phyloP scores from a whole-genome alignment of 2,329 filamentous ascomycete species.

The Xylariaceae sp. region DNA sequence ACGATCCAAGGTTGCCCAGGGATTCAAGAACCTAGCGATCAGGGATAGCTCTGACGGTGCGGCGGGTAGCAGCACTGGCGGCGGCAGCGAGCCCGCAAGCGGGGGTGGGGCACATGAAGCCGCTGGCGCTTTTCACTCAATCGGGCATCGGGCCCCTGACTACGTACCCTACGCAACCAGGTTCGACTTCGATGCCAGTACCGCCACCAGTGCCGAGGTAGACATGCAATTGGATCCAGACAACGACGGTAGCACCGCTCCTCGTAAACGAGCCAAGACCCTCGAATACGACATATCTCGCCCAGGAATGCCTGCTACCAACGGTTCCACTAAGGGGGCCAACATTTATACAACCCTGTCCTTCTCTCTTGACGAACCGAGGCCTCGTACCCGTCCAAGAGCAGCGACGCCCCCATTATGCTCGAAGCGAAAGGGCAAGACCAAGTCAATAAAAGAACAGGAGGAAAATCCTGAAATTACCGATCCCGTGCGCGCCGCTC shows the following conservation, averaged over 20 bases:
- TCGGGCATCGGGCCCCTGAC: conserved; percentile 8
- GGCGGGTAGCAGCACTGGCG: neutral
- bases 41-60: conserved; percentile 16
- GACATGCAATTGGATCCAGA: conserved; percentile 27
- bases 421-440: conserved; percentile 21
- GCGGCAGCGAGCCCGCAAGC: conserved; percentile 27
- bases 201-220: conserved; percentile 7
- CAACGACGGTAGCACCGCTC: conserved; percentile 29
- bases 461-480: conserved; percentile 35
- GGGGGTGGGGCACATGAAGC: conserved; percentile 40
- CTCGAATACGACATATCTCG: conserved; percentile 24
- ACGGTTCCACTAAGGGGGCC: conserved; percentile 8
- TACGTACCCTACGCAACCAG: conserved; percentile 17
- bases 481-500: conserved; percentile 51
- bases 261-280: conserved; percentile 37
- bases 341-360: conserved; percentile 9
- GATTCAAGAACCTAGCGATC: conserved; percentile 47
- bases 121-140: conserved; percentile 15
- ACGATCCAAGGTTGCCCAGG: conserved; percentile 46
- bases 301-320: conserved; percentile 1
- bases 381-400: conserved; percentile 31
- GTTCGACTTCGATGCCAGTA: conserved; percentile 29
- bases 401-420: conserved; percentile 27
- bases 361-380: conserved; percentile 25
- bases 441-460: conserved; percentile 29